These are phyloP conservation scores for Colletotrichum sp. DNA, from an alignment of 2,329 filamentous ascomycete genomes.

Conservation along the genomic window DNA sequence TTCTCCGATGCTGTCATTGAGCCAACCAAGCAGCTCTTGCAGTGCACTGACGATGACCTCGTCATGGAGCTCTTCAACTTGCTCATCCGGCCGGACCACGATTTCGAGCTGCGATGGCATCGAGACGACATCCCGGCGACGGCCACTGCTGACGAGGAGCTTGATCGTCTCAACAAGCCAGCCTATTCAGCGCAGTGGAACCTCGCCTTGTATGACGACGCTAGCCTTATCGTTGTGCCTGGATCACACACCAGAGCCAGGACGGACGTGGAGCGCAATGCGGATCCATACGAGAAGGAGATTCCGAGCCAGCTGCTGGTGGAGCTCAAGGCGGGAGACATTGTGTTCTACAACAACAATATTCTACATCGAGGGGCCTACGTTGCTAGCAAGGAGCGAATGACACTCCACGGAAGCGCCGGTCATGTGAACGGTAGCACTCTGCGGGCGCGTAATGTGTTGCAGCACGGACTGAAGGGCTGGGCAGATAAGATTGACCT, in stretches of 20 bases:
- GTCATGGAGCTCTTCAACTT: slow-evolving; percentile 91
- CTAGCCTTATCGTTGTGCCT: slow-evolving; percentile 76
- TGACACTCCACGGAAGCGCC: slow-evolving; percentile 77
- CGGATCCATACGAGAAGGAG: slow-evolving; percentile 66
- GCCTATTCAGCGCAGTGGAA: slow-evolving; percentile 88
- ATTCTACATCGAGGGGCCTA: slow-evolving; percentile 80
- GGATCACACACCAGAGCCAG: slow-evolving; percentile 75
- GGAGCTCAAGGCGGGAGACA: slow-evolving; percentile 73
- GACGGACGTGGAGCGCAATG: slow-evolving; percentile 71
- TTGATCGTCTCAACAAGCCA: slow-evolving; percentile 60
- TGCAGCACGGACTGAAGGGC: slow-evolving; percentile 74
- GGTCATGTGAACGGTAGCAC: slow-evolving; percentile 62
- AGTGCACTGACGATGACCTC: slow-evolving; percentile 62
- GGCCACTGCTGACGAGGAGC: slow-evolving; percentile 71
- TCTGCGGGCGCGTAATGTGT: slow-evolving; percentile 70
- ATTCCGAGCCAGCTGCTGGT: slow-evolving; percentile 72
- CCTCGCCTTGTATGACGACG: slow-evolving; percentile 78
- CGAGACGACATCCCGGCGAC: slow-evolving; percentile 79
- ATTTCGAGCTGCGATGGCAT: slow-evolving; percentile 84
- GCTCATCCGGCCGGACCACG: slow-evolving; percentile 73
- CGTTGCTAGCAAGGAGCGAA: slow-evolving; percentile 59
- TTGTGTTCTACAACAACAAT: slow-evolving; percentile 90
- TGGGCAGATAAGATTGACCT: slow-evolving; percentile 70
- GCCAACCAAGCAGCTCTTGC: slow-evolving; percentile 69
- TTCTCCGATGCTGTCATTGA: slow-evolving; percentile 70